Evolutionary conservation across 768 basidiomycete species (phyloP).

Genomic region (Kondoa malvinella): DNA sequence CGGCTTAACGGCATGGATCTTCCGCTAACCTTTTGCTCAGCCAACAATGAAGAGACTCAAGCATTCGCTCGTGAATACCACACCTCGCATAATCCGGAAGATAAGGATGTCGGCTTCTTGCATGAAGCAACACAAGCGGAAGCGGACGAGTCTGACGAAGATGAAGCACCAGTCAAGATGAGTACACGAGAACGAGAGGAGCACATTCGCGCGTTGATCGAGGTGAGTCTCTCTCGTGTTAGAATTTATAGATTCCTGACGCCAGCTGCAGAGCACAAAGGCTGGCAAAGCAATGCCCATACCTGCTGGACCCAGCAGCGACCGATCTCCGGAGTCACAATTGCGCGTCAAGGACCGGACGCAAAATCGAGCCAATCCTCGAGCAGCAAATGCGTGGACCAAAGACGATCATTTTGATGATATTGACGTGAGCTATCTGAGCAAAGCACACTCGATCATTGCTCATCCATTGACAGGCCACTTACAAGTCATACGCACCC

Average conservation of each 20-base stretch:
- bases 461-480: not conserved
- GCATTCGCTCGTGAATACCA: not conserved
- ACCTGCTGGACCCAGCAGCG: not conserved
- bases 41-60: not conserved
- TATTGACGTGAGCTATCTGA: not conserved
- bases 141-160: not conserved
- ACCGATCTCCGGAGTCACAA: not conserved
- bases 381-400: not conserved
- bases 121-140: not conserved
- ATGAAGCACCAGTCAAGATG: not conserved
- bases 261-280: not conserved
- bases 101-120: conserved; percentile 4
- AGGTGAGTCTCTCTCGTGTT: not conserved
- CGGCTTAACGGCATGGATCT: not conserved
- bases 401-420: not conserved
- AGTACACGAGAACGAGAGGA: not conserved
- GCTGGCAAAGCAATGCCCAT: no score
- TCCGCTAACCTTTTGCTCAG: not conserved
- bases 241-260: not conserved
- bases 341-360: not conserved
- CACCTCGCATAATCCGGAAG: not conserved
- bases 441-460: no score
- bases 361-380: not conserved
- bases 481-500: not conserved
- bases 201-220: not conserved